Base-by-base conservation (phyloP, 768 basidiomycete genomes). In the Russula ochroleuca region DNA sequence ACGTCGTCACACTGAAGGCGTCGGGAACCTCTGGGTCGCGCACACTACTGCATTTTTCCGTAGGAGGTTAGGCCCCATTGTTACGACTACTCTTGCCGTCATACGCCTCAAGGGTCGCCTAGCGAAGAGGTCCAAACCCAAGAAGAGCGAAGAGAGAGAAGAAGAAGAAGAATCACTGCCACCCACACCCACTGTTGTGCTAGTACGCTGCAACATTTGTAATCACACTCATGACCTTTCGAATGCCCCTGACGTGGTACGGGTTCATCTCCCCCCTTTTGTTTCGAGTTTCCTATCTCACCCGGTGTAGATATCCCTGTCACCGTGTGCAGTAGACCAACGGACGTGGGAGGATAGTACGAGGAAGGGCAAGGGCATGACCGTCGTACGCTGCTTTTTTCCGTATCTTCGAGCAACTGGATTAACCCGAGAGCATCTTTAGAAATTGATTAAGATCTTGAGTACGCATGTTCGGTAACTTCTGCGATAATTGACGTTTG, bases 301-400 rank as follows among this genome's bases (percentile, higher is more conserved):
- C 23, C 25, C 5, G 11, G 21, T 57, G 23, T 13, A 65, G 67
- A 65, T 67, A 7, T 62, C 55, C 21, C 19, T 67, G 2, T 55
- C 67, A n/a, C 35, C 67, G 1, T 67, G 67, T 41, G 23, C 37
- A 31, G 51, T 59, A 35, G 13, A 56, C 13, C 54, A 67, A 37
- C 11, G 23, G 2, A 45, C 56, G 10, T 67, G 55, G 60, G 67
- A 67, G 33, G 60, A 65, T 35, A 52, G 47, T 7, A 40, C 49
- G 35, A 45, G 28, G n/a, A 57, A 45, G 38, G 66, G 63, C 9
- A 55, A 35, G 14, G 60, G 59, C 9, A 65, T 67, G 67, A 67
- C 67, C 14, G 9, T 31, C 4, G 67, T 67, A 41, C 19, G 67
- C 59, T 47, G 11, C 21, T 50, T n/a, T 25, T 23, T 28, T 17